Evolutionary conservation across 1,284 basidiomycete species (phyloP), one percentile per base, ranked within the genome.

Genomic region (Rhodotorula sp.): DNA sequence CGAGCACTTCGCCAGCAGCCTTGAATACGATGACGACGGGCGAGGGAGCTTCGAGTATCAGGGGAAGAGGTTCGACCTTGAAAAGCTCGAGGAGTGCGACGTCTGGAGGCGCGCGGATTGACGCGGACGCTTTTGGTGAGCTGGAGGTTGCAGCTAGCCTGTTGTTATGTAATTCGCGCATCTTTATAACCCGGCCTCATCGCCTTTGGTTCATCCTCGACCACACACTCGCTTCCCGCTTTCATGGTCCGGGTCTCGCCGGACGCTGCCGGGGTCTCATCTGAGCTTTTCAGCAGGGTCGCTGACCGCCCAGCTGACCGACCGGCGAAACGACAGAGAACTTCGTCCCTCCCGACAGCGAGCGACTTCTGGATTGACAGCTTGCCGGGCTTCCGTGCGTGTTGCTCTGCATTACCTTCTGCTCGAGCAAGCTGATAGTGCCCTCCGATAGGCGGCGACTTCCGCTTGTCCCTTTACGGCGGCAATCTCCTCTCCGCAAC

Each of bases 401-500:
- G 17, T n/a, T 11, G n/a, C 24, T 27, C 22, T n/a, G n/a, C n/a
- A n/a, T n/a, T n/a, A n/a, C n/a, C 8, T 27, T 9, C 4, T 17
- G 30, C 29, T 1, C 17, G 20, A 1, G 10, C 11, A 44, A n/a
- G 36, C 39, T n/a, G 9, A 32, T 39, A 24, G 15, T 46, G 1
- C 3, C 19, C 3, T 1, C 0, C 0, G 2, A 19, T 39, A 48
- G 55, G 48, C 19, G 53, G n/a, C 29, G 49, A 51, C 2, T 59
- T 64, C 4, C 46, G 44, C 0, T 64, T 76, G 6, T 59, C 72
- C 29, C 65, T 78, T 27, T 78, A 71, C 62, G 76, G 69, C 10
- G 78, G 78, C 59, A 72, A 77, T 53, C 27, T 79, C 4, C 76
- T 77, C 13, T 68, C 73, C 13, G 53, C 63, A 17, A 15, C 47